phyloP scores from a whole-genome alignment of 2,329 filamentous ascomycete genomes.

The Aspergillus pseudotamarii region DNA sequence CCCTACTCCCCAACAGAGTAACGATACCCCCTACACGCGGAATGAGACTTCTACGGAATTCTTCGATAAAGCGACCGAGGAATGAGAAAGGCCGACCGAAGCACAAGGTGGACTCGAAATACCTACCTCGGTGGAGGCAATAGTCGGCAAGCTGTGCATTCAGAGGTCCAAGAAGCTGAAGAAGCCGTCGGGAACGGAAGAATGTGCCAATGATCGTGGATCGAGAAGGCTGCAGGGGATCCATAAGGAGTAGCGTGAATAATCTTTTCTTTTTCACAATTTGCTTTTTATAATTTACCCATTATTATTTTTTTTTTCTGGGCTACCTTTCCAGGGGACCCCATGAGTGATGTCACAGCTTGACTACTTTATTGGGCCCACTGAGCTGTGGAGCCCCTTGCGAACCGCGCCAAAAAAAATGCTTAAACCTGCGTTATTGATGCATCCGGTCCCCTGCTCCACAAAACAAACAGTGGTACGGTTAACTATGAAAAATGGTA shows the following conservation, averaged over 20 bases:
- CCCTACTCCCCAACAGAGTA: not conserved
- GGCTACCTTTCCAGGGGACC: slow-evolving; percentile 3
- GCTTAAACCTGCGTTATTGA: slow-evolving; percentile 37
- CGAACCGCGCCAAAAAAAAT: slow-evolving; percentile 29
- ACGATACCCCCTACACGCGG: not conserved
- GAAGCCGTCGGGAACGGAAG: slow-evolving; percentile 3
- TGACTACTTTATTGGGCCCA: slow-evolving; percentile 12
- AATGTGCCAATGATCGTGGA: slow-evolving; percentile 8
- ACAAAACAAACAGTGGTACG: slow-evolving; percentile 23
- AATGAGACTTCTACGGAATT: slow-evolving; percentile 1
- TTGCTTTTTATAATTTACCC: not conserved
- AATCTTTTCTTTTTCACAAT: not conserved
- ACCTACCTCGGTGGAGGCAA: slow-evolving; percentile 4
- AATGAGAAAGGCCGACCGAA: slow-evolving; percentile 9
- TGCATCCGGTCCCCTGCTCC: slow-evolving; percentile 31
- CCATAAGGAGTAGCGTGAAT: not conserved
- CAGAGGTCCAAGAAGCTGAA: slow-evolving; percentile 1
- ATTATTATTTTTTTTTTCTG: not conserved
- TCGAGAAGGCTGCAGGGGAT: not conserved
- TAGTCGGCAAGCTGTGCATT: slow-evolving; percentile 2
- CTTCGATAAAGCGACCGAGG: slow-evolving; percentile 1
- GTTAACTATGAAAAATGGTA: slow-evolving; percentile 13
- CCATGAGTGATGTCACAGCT: slow-evolving; percentile 18
- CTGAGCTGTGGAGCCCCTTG: slow-evolving; percentile 12
- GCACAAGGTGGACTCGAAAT: slow-evolving; percentile 7